Base-by-base conservation (phyloP, 768 basidiomycete species). In the Cystobasidium onofrii region DNA sequence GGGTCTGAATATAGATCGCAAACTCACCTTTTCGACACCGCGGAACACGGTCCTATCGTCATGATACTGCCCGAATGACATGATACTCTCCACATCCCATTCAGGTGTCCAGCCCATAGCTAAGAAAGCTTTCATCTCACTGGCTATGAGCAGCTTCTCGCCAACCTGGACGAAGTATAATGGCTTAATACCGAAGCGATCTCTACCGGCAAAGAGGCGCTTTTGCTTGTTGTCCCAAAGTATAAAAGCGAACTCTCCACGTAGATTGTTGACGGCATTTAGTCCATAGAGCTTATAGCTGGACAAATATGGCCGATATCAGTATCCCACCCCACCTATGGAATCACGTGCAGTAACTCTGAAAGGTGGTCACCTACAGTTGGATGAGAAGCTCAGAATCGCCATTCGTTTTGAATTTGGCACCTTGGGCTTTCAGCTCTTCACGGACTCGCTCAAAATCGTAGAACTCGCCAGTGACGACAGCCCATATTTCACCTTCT, bases 101-200 rank as follows among this genome's bases (percentile, higher is more conserved):
- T 79, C 76, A 1, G 78, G 78, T 36, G 75, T 62, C 78, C 78
- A 79, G 1, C 78, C 79, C n/a, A 77, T 52, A 10, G 75, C 73
- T 9, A 79, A 62, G 36, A 80, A 78, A 0, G 77, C 78, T 73
- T 80, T 80, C 55, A 77, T 76, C 65, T 80, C 80, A n/a, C 78
- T 76, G 1, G 70, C 79, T 36, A 80, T 72, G 46, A 77, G 64
- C 36, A 80, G 64, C 66, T 64, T 31, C 15, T 75, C 74, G 10
- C 57, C 62, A 12, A 61, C 43, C 2, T 65, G 66, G 25, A 69
- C 63, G 52, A 74, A 80, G 74, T 78, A 80, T 4, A 80, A 69
- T 15, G 80, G 80, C 66, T 80, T 80, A 77, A 80, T 79, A 41
- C 80, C 80, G 69, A 76, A 79, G 15, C 80, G 41, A 74, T 80